Evolutionary conservation across 2,329 filamentous ascomycete genomes (phyloP), one percentile per base, ranked within the genome.

Genomic region (Orbilia brochopaga): DNA sequence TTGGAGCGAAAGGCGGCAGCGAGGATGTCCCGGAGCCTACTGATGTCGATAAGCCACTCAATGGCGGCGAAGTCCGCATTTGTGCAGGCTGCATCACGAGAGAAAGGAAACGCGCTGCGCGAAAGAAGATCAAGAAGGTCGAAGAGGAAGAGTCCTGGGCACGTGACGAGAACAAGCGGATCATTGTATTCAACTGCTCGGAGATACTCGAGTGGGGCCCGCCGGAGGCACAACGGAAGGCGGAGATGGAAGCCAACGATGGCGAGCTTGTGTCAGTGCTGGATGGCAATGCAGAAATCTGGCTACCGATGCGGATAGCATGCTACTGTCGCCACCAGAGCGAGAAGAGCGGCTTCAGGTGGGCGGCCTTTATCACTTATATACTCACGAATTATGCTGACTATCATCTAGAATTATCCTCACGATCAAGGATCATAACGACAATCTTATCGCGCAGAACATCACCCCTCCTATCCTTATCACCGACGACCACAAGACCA

Each of bases 321-420:
- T 99, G 93, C 79, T 99, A 97, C 80, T 97, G 93, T 80, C 87
- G 93, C 19, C 93, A 99, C 78, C 93, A 97, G 76, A 87, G 89
- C 69, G 94, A 97, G 80, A 97, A 97, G 81, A 83, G 89, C 75
- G 93, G 93, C 1, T 99, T 97, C 80, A 85, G 85, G 80, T 82
- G 76, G 74, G 80, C 54, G 46, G 51, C 35, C 53, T 83, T 27
- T 54, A 57, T 48, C n/a, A 44, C 52, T n/a, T 32, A 46, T 30
- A 46, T 32, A 56, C 1, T 30, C 6, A 27, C 44, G n/a, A 6
- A 42, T n/a, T 15, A 57, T 79, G 74, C 77, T 70, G 10, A 73
- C 64, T 32, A 35, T 48, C 17, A 11, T 74, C 52, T 74, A 83
- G 83, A 76, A 92, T 97, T 76, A 96, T 99, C 74, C 96, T 97